Percentiles rank a stretch among this genome's conserved stretches.
Evolutionary conservation across 805 yeast species (phyloP).

Genomic region (Myxozyma vanderwaltii): DNA sequence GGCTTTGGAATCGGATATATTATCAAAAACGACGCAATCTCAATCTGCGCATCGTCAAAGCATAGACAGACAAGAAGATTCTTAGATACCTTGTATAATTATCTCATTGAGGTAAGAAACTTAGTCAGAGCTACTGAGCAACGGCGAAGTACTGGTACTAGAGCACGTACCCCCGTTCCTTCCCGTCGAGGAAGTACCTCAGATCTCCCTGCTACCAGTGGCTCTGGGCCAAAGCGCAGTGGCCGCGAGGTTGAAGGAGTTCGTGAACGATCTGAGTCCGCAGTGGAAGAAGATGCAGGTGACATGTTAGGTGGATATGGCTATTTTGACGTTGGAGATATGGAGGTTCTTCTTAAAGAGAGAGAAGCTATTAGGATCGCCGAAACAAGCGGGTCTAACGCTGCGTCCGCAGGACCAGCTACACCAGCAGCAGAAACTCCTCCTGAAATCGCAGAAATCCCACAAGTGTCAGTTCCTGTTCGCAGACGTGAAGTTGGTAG

Average conservation of each 20-base stretch:
- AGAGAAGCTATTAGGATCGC: conserved; percentile 50
- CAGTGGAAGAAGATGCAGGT: conserved; percentile 39
- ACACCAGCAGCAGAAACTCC: neutral
- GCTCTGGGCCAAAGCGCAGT: conserved; percentile 3
- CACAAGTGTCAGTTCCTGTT: conserved; percentile 20
- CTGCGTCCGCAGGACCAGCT: conserved; percentile 1
- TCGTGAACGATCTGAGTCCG: conserved; percentile 16
- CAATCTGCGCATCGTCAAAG: conserved; percentile 82
- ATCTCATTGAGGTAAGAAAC: conserved; percentile 59
- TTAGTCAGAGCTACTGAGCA: conserved; percentile 41
- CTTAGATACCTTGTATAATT: conserved; percentile 65
- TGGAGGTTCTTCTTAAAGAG: conserved; percentile 61
- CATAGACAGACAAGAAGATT: conserved; percentile 85
- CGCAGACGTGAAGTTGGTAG: conserved; percentile 61
- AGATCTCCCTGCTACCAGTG: neutral
- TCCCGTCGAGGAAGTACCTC: neutral
- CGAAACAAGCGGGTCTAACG: conserved; percentile 25
- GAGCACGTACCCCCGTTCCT: conserved; percentile 36
- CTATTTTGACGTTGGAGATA: conserved; percentile 74
- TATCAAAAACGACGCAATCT: conserved; percentile 74
- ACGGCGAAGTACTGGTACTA: conserved; percentile 28
- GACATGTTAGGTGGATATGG: conserved; percentile 80
- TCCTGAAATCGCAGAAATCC: neutral
- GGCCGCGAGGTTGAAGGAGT: conserved; percentile 25
- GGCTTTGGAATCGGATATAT: conserved; percentile 95